phyloP scores from a whole-genome alignment of 495 filamentous ascomycete genomes.

The Daldinia decipiens region DNA sequence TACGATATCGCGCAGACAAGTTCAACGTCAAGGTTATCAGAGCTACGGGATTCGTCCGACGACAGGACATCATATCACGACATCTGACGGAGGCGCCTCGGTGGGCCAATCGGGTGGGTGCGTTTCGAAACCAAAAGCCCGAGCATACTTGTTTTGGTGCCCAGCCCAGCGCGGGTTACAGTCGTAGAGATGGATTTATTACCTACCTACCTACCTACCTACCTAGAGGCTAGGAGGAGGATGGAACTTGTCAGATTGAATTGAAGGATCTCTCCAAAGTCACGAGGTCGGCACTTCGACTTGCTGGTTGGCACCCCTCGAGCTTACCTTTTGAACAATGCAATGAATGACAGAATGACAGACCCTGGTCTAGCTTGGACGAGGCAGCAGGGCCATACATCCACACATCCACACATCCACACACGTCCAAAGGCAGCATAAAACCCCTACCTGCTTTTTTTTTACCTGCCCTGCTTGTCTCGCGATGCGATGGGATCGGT shows the following conservation, averaged over 20 bases:
- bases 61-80: slow-evolving; percentile 40
- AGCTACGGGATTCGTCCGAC: slow-evolving; percentile 31
- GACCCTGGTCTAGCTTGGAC: slow-evolving; percentile 20
- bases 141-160: slow-evolving; percentile 38
- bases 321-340: slow-evolving; percentile 16
- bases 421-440: slow-evolving; percentile 1
- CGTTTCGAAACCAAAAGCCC: slow-evolving; percentile 45
- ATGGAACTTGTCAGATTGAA: slow-evolving; percentile 38
- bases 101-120: slow-evolving; percentile 38
- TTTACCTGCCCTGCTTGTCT: slow-evolving; percentile 32
- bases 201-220: too few relatives aligned
- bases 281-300: slow-evolving; percentile 39
- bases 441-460: slow-evolving; percentile 16
- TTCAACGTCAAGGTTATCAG: slow-evolving; percentile 16
- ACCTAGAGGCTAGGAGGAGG: too few relatives aligned
- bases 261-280: slow-evolving; percentile 39
- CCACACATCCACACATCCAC: background rate
- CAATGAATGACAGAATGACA: slow-evolving; percentile 9
- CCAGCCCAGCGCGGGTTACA: slow-evolving; percentile 39
- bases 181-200: slow-evolving; percentile 41
- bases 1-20: slow-evolving; percentile 33
- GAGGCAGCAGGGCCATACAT: slow-evolving; percentile 32
- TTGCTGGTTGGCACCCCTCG: slow-evolving; percentile 35
- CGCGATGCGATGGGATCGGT: slow-evolving; percentile 46
- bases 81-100: slow-evolving; percentile 36